phyloP scores from a whole-genome alignment of 441 rosid species.

The Macaranga tanarius region DNA sequence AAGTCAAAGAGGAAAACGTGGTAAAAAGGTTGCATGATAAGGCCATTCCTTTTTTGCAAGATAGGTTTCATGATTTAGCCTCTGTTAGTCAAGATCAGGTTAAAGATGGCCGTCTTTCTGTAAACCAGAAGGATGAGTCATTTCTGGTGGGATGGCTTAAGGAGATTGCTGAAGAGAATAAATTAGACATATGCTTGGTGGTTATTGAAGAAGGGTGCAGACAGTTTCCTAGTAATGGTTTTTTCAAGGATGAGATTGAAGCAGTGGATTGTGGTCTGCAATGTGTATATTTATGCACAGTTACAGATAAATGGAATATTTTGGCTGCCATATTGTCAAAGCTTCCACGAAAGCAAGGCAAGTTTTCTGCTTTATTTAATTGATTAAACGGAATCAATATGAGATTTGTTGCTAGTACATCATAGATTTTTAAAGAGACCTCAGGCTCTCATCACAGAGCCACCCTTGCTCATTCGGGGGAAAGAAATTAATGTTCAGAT shows the following conservation, averaged over 20 bases:
- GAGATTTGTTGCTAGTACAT: background rate
- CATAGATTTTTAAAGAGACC: background rate
- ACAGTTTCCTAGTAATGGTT: slow-evolving; percentile 46
- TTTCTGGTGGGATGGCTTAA: slow-evolving; percentile 89
- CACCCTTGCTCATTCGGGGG: background rate
- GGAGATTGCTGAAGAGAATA: slow-evolving; percentile 75
- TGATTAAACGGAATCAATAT: background rate
- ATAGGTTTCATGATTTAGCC: slow-evolving; percentile 32
- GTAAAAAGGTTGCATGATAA: slow-evolving; percentile 55
- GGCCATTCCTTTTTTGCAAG: slow-evolving; percentile 84
- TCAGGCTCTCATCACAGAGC: background rate
- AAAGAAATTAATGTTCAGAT: background rate
- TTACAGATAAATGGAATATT: slow-evolving; percentile 79
- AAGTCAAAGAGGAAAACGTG: slow-evolving; percentile 63
- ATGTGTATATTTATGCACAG: slow-evolving; percentile 72
- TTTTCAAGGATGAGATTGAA: slow-evolving; percentile 76
- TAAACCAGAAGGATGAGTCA: slow-evolving; percentile 42
- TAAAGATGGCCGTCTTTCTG: slow-evolving; percentile 27
- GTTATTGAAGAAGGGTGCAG: slow-evolving; percentile 88
- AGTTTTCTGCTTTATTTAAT: slow-evolving; percentile 22
- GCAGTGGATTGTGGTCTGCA: slow-evolving; percentile 82
- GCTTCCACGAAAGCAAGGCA: slow-evolving; percentile 81
- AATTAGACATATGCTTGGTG: slow-evolving; percentile 70
- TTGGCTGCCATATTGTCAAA: slow-evolving; percentile 80
- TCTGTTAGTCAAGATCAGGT: slow-evolving; percentile 29